Conservation (phyloP, 768 basidiomycete species). For the Calocera cornea region DNA sequence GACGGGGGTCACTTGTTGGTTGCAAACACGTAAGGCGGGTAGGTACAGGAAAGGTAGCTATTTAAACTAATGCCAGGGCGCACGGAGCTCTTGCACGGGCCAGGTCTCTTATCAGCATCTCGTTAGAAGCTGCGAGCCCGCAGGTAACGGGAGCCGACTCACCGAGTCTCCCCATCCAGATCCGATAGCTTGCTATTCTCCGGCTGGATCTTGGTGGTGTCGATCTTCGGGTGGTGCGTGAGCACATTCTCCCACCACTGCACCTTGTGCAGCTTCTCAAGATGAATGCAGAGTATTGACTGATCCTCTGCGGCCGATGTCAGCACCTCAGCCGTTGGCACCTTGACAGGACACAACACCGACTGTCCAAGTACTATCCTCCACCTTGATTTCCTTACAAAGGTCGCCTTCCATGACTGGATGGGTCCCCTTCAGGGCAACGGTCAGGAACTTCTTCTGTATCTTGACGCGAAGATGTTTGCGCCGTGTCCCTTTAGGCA, state of each 20-base stretch:
- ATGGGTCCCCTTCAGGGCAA: conserved; percentile 80
- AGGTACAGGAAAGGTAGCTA: too few species aligned
- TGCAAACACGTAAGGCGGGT: too few species aligned
- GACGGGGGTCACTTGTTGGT: too few species aligned
- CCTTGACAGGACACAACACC: conserved; percentile 36
- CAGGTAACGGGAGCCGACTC: too few species aligned
- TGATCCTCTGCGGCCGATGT: conserved; percentile 54
- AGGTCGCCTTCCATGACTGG: too few species aligned
- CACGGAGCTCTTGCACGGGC: conserved; percentile 12
- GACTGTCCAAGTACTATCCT: conserved; percentile 94
- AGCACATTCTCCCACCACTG: too few species aligned
- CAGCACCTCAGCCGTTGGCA: conserved; percentile 10
- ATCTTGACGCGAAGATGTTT: conserved; percentile 61
- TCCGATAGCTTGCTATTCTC: conserved; percentile 92
- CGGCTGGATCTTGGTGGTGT: conserved; percentile 89
- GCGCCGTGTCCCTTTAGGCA: conserved; percentile 76
- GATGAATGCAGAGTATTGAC: conserved; percentile 52
- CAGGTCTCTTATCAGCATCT: too few species aligned
- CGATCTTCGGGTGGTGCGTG: too few species aligned
- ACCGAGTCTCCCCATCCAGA: conserved; percentile 90
- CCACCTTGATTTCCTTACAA: too few species aligned
- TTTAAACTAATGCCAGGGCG: not conserved
- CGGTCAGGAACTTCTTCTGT: conserved; percentile 67
- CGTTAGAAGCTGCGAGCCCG: too few species aligned
- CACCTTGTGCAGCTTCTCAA: conserved; percentile 76